Percentiles rank a stretch among this genome's conserved stretches.
phyloP scores from a whole-genome alignment of 2,329 filamentous ascomycete genomes.

The Penicillium sclerotiorum region DNA sequence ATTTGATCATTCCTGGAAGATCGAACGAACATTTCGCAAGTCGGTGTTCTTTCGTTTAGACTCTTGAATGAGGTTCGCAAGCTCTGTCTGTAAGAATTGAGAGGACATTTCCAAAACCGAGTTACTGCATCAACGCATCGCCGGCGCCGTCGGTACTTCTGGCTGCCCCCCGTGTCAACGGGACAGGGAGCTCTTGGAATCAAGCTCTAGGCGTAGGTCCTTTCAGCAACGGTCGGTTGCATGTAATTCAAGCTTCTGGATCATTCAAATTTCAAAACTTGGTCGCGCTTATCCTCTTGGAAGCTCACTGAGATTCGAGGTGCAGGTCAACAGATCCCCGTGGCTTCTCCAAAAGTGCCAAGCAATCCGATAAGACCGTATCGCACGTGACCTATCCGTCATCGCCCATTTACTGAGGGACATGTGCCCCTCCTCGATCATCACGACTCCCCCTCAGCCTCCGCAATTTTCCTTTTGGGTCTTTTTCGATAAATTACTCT shows the following conservation, averaged over 20 bases:
- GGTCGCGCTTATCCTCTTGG: neutral
- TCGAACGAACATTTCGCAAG: constrained; percentile 64
- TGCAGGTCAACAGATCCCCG: constrained; percentile 18
- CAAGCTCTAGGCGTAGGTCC: neutral
- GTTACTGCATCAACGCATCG: constrained; percentile 33
- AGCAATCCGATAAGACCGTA: constrained; percentile 24
- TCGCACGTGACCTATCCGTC: constrained; percentile 22
- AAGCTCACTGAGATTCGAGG: neutral
- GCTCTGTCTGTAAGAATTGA: constrained; percentile 83
- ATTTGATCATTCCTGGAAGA: constrained; percentile 1
- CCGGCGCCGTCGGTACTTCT: constrained; percentile 16
- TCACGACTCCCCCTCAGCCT: constrained; percentile 3
- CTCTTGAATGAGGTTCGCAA: constrained; percentile 89
- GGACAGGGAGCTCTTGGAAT: constrained; percentile 7
- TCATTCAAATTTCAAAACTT: neutral
- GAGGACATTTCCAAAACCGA: constrained; percentile 71
- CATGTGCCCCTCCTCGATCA: constrained; percentile 23
- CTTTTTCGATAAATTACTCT: neutral
- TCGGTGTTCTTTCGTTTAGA: constrained; percentile 94
- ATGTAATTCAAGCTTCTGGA: neutral
- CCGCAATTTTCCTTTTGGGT: neutral
- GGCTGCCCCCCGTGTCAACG: constrained; percentile 16
- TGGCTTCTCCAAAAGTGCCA: constrained; percentile 28
- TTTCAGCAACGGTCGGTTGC: neutral
- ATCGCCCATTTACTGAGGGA: constrained; percentile 6